Base-by-base conservation (phyloP, 2,329 filamentous ascomycete genomes). In the Stagonosporopsis chrysanthemi region DNA sequence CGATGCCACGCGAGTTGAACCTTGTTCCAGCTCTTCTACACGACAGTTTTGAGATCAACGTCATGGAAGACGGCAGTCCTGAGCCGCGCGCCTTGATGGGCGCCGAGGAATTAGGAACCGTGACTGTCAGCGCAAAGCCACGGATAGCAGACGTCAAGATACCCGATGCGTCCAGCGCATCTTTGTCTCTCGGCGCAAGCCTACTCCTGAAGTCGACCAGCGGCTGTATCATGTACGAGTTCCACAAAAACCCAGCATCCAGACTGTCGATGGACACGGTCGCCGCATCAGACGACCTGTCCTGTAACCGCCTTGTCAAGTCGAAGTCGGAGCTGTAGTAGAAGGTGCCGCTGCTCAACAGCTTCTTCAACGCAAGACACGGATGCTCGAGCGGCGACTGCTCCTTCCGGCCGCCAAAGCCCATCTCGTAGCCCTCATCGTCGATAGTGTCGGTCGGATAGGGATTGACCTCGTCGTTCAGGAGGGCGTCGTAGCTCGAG, bases 261-360 rank as follows among this genome's bases (percentile, higher is more conserved):
- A 98, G 88, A 70, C 91, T 95, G 73, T 97, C 92, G 59, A 97
- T 92, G 61, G 96, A 91, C 62, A 98, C 93, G 0, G 90, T 88
- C 41, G 88, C 84, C 19, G 86, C 86, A 72, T 94, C 91, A 54
- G 89, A 86, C 14, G 89, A 87, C 85, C 94, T 88, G 72, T 97
- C 90, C 77, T 99, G 95, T 61, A 98, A 80, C 65, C 95, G 86
- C 76, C 96, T 93, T 3, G 95, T 99, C 45, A 99, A 82, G 74
- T 99, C 94, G 75, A 99, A 99, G 76, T 98, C 92, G n/a, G 92
- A 91, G 73, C 92, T 97, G 79, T 97, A 99, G 76, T 98, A 99
- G 74, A 99, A 99, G 28, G 90, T 96, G 24, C 94, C 93, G 75
- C 96, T 93, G 72, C 91, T 90, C 53, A 99, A 81, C 35, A 99